Evolutionary conservation across 345 rosid species (phyloP).

Genomic region (Corchorus capsularis): DNA sequence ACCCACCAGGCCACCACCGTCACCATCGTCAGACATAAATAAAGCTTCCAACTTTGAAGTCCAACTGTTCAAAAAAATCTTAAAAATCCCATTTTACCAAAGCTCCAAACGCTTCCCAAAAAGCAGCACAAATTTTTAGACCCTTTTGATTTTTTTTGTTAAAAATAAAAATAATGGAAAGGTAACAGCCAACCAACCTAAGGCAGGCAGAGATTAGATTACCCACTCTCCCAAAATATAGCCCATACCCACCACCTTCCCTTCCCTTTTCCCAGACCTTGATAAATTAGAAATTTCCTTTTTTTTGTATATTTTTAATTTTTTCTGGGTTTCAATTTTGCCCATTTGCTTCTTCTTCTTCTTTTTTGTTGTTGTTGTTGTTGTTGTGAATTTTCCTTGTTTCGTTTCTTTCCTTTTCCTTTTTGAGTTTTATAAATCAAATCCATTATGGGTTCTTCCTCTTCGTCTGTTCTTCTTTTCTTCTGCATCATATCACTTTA

Average conservation of each 20-base stretch:
- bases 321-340: constrained; percentile 20
- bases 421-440: neutral
- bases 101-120: neutral
- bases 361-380: neutral
- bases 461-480: constrained; percentile 30
- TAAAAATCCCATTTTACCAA: neutral
- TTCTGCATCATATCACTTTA: constrained; percentile 33
- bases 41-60: neutral
- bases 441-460: constrained; percentile 33
- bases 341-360: neutral
- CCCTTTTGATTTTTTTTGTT: neutral
- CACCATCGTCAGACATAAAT: neutral
- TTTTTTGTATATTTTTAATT: neutral
- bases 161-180: neutral
- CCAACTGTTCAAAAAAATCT: neutral
- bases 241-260: constrained; percentile 2
- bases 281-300: neutral
- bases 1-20: neutral
- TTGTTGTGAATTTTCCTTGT: constrained; percentile 5
- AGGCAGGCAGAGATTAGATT: neutral
- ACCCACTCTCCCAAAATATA: neutral
- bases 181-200: neutral
- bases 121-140: neutral
- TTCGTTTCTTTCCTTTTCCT: neutral
- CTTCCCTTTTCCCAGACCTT: neutral